Conservation (phyloP, 345 rosid species). For the Populus deltoides region DNA sequence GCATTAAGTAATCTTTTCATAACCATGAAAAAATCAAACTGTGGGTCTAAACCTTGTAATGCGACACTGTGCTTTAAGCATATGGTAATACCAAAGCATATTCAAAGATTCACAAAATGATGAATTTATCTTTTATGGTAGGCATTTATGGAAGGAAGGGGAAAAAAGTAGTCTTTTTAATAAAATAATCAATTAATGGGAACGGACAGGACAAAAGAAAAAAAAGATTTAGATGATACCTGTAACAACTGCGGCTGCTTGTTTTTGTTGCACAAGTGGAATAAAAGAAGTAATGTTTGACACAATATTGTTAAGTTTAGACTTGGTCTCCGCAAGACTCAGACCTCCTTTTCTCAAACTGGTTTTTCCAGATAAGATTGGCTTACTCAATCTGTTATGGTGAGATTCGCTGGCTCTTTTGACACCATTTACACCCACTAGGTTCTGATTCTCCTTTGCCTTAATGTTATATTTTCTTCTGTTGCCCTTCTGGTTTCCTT, state of each 20-base stretch:
- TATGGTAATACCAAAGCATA: not conserved
- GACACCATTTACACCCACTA: conserved; percentile 28
- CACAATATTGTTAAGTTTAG: conserved; percentile 68
- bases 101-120: not conserved
- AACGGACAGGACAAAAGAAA: not conserved
- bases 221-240: conserved; percentile 36
- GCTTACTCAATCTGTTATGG: conserved; percentile 50
- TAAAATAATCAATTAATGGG: not conserved
- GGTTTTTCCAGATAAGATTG: conserved; percentile 53
- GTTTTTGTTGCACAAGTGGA: conserved; percentile 82
- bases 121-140: not conserved
- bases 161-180: not conserved
- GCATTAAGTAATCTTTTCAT: not conserved
- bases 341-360: conserved; percentile 43
- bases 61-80: no score
- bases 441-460: conserved; percentile 43
- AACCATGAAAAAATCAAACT: not conserved
- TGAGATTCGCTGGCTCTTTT: conserved; percentile 42
- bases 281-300: conserved; percentile 72
- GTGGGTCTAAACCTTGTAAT: not conserved
- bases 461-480: conserved; percentile 45
- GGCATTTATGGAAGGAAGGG: not conserved
- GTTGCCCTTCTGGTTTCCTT: conserved; percentile 35
- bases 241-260: conserved; percentile 51
- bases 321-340: conserved; percentile 40